phyloP scores from a whole-genome alignment of 768 basidiomycete genomes.

The Psilocybe subaeruginosa region DNA sequence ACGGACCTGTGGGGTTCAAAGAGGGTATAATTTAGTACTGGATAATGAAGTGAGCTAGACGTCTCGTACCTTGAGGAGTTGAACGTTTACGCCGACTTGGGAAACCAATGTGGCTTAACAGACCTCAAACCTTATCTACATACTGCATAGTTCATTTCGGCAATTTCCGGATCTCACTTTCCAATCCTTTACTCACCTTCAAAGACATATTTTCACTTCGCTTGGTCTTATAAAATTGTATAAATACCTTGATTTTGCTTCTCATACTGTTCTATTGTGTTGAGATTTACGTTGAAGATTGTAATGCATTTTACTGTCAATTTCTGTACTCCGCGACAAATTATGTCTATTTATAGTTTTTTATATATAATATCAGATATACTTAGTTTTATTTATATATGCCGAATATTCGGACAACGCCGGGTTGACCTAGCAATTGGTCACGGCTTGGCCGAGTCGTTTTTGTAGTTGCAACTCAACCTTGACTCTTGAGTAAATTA shows the following conservation, averaged over 20 bases:
- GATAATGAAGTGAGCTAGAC: constrained; percentile 24
- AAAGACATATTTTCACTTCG: neutral
- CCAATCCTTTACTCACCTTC: neutral
- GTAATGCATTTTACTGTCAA: neutral
- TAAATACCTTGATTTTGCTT: neutral
- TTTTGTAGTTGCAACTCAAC: constrained; percentile 7
- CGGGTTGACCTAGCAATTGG: constrained; percentile 17
- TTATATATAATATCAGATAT: constrained; percentile 5
- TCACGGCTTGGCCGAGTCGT: constrained; percentile 19
- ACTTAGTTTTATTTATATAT: neutral
- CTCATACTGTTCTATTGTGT: no score
- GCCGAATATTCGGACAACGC: constrained; percentile 12
- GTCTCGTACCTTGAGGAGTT: constrained; percentile 52
- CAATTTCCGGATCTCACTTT: constrained; percentile 30
- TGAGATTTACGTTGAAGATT: neutral
- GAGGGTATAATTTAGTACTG: constrained; percentile 27
- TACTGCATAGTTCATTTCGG: constrained; percentile 49
- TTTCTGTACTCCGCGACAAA: constrained; percentile 1
- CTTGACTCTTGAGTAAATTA: neutral
- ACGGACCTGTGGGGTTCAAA: constrained; percentile 31
- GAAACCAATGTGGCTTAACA: constrained; percentile 44
- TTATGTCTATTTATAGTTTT: constrained; percentile 4
- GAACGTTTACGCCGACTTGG: constrained; percentile 46
- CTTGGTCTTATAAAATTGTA: neutral
- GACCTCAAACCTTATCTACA: constrained; percentile 42